Base-by-base conservation (phyloP, 1,139 yeast genomes). In the Wickerhamomyces sp. region DNA sequence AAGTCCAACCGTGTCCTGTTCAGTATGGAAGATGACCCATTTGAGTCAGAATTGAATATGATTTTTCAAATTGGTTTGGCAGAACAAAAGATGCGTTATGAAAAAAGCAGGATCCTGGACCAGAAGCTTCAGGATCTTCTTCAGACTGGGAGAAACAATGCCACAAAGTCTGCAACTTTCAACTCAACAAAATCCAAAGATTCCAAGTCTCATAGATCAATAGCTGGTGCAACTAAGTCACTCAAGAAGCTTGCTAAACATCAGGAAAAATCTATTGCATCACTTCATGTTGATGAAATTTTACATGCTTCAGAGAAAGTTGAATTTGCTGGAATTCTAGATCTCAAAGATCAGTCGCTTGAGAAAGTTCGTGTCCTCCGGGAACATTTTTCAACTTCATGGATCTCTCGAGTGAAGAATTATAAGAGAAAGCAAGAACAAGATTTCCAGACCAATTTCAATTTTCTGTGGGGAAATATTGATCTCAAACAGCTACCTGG, bases 21-120 rank as follows among this genome's bases (percentile, higher is more conserved):
- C 48, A 63, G 67, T 36, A 72, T 83, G 69, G 86, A 79, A n/a
- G 96, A 90, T 65, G 96, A 91, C 64, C 89, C 94, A 7, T 89
- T 93, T 62, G 99, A 91, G 64, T 66, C 84, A 2, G 84, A 89
- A 55, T 65, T 91, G 47, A 79, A 78, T 37, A 75, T 85, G 76
- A 82, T 87, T 27, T 87, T 78, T 63, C 93, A 86, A 58, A 73
- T 88, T 33, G 96, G 96, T 2, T 53, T 75, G 43, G 66, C 77
- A 6, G 97, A 89, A 58, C 95, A 87, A 59, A 69, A 76, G 47
- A 72, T 75, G 47, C 69, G 97, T 44, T 48, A 78, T 39, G 90
- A 82, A 40, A 79, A 84, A 55, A 62, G 71, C 37, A 65, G 66
- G 7, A 66, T 79, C 7, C 84, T 86, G 58, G 83, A 84, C 35